Evolutionary conservation across 2,329 filamentous ascomycete genomes (phyloP).

Genomic region (Arthrobotrys iridis): DNA sequence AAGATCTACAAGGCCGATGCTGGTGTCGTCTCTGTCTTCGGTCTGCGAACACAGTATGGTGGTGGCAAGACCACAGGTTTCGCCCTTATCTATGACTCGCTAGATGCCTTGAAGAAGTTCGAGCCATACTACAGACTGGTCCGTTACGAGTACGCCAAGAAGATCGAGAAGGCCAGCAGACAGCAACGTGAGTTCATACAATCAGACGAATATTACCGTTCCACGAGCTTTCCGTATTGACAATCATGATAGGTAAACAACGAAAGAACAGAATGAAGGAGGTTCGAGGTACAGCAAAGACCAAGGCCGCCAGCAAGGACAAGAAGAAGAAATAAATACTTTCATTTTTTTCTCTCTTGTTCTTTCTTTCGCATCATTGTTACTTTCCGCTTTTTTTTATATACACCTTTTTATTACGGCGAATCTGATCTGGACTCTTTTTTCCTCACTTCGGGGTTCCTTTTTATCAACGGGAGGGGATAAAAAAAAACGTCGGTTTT

Average conservation of each 20-base stretch:
- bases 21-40: constrained; percentile 97
- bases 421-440: constrained; percentile 52
- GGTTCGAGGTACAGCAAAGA: constrained; percentile 94
- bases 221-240: neutral
- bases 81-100: constrained; percentile 97
- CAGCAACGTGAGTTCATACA: constrained; percentile 90
- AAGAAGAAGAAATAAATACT: constrained; percentile 76
- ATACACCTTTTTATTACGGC: constrained; percentile 54
- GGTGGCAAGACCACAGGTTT: constrained; percentile 99
- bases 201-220: constrained; percentile 1
- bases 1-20: constrained; percentile 98
- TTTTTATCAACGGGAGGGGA: constrained; percentile 43
- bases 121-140: constrained; percentile 98
- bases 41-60: constrained; percentile 98
- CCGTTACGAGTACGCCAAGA: constrained; percentile 87
- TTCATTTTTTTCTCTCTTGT: constrained; percentile 50
- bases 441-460: constrained; percentile 41
- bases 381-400: constrained; percentile 43
- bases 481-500: constrained; percentile 46
- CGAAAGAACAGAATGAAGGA: constrained; percentile 99
- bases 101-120: constrained; percentile 99
- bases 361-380: constrained; percentile 56
- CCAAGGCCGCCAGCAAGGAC: constrained; percentile 86
- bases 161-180: constrained; percentile 97
- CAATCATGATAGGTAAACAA: constrained; percentile 81